These are phyloP conservation scores for Aspergillus versicolor DNA, from an alignment of 2,329 filamentous ascomycete species.

Conservation along the genomic window DNA sequence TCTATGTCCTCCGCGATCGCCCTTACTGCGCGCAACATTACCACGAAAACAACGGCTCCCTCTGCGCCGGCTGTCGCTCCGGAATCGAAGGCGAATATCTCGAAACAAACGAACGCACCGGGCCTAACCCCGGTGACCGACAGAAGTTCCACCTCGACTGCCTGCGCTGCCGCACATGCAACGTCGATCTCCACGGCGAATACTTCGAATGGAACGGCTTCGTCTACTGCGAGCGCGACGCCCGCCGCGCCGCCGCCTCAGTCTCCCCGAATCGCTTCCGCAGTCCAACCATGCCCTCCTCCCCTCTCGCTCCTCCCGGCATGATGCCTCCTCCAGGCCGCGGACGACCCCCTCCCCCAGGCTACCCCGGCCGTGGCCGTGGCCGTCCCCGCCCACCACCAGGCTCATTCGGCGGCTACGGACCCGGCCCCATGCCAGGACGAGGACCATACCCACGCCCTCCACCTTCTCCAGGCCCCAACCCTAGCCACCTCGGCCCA, in stretches of 20 bases:
- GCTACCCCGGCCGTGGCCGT: conserved; percentile 24
- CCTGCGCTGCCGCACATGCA: conserved; percentile 76
- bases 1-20: conserved; percentile 84
- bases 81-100: conserved; percentile 95
- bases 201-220: conserved; percentile 85
- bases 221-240: conserved; percentile 85
- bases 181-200: conserved; percentile 70
- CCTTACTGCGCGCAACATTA: conserved; percentile 94
- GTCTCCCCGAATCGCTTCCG: conserved; percentile 36
- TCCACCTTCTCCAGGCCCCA: conserved; percentile 7
- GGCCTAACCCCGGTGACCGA: conserved; percentile 34
- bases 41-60: conserved; percentile 82
- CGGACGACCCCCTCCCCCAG: conserved; percentile 20
- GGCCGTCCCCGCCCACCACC: conserved; percentile 21
- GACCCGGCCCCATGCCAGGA: background rate
- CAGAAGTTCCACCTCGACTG: conserved; percentile 86
- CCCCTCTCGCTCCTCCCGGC: conserved; percentile 32
- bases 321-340: conserved; percentile 21
- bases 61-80: conserved; percentile 74
- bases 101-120: conserved; percentile 64
- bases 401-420: background rate
- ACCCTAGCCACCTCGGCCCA: conserved; percentile 1
- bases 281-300: conserved; percentile 33
- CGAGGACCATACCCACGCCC: background rate
- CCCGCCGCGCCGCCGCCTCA: conserved; percentile 56